Evolutionary conservation across 257 asterid species (phyloP).

Genomic region (Haberlea rhodopensis): DNA sequence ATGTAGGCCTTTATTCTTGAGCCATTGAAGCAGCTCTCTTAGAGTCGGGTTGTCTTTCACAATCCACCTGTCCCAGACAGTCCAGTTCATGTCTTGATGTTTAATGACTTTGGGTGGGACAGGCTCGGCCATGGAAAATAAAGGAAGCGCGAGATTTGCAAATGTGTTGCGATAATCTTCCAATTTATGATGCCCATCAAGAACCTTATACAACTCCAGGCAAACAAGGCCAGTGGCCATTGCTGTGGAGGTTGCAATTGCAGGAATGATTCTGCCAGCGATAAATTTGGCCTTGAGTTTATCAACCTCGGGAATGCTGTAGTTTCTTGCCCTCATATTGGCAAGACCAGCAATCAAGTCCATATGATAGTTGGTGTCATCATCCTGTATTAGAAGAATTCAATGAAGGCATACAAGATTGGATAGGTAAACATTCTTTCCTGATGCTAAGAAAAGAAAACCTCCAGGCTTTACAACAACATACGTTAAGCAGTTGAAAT

Average conservation of each 20-base stretch:
- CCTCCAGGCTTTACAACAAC: too few relatives aligned
- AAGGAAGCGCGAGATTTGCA: slow-evolving; percentile 51
- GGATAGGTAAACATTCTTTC: neutral
- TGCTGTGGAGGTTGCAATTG: slow-evolving; percentile 52
- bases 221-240: slow-evolving; percentile 50
- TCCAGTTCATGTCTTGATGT: slow-evolving; percentile 48
- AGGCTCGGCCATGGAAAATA: slow-evolving; percentile 53
- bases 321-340: slow-evolving; percentile 52
- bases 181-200: slow-evolving; percentile 37
- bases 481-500: neutral
- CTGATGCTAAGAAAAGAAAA: slow-evolving; percentile 2
- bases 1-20: slow-evolving; percentile 31
- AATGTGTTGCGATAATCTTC: slow-evolving; percentile 56
- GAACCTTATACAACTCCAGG: slow-evolving; percentile 44
- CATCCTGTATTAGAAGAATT: slow-evolving; percentile 34
- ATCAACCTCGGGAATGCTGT: slow-evolving; percentile 48
- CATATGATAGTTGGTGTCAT: slow-evolving; percentile 47
- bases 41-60: slow-evolving; percentile 38
- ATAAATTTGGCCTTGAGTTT: slow-evolving; percentile 47
- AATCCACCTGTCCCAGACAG: slow-evolving; percentile 50
- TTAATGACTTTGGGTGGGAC: slow-evolving; percentile 45
- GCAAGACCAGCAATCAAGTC: slow-evolving; percentile 45
- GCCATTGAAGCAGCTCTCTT: slow-evolving; percentile 39
- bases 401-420: neutral
- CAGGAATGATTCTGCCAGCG: slow-evolving; percentile 49